Conservation (phyloP, 2,329 filamentous ascomycete genomes). For the Ophiostoma ulmi region DNA sequence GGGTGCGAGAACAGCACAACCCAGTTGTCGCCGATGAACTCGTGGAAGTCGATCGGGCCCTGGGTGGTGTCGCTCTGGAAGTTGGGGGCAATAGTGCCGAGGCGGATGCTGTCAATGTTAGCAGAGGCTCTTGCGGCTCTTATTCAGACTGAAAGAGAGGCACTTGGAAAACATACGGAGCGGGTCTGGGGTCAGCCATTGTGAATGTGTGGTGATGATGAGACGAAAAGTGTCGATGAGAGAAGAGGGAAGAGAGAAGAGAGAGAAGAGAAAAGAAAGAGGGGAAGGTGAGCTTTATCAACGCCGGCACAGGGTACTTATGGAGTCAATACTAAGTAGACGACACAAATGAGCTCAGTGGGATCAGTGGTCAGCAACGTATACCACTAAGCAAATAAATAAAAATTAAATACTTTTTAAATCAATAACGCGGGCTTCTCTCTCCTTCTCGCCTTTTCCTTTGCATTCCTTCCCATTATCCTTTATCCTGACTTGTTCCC, state of each 20-base stretch:
- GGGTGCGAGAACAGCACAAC: constrained; percentile 80
- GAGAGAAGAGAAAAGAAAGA: not conserved
- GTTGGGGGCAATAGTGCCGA: constrained; percentile 67
- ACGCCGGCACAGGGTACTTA: not conserved
- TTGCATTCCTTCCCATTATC: not conserved
- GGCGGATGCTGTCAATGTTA: constrained; percentile 48
- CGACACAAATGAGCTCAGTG: constrained; percentile 9
- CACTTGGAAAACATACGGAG: constrained; percentile 33
- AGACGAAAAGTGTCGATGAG: not conserved
- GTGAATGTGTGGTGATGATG: constrained; percentile 26
- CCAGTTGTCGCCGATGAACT: constrained; percentile 75
- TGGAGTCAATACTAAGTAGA: not conserved
- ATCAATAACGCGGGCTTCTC: not conserved
- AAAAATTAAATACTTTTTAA: not conserved
- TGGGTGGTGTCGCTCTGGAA: constrained; percentile 77
- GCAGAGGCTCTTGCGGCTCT: not conserved
- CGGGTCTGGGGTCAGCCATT: constrained; percentile 35
- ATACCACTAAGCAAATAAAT: not conserved
- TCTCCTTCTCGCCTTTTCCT: constrained; percentile 12
- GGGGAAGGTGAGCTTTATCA: constrained; percentile 11
- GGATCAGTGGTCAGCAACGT: not conserved
- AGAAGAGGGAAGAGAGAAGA: not conserved
- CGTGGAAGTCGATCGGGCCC: constrained; percentile 75
- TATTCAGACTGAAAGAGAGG: not conserved
- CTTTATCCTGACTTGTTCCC: not conserved